These are phyloP conservation scores for Capsella bursapastoris DNA, from an alignment of 345 rosid genomes.

Conservation along the genomic window DNA sequence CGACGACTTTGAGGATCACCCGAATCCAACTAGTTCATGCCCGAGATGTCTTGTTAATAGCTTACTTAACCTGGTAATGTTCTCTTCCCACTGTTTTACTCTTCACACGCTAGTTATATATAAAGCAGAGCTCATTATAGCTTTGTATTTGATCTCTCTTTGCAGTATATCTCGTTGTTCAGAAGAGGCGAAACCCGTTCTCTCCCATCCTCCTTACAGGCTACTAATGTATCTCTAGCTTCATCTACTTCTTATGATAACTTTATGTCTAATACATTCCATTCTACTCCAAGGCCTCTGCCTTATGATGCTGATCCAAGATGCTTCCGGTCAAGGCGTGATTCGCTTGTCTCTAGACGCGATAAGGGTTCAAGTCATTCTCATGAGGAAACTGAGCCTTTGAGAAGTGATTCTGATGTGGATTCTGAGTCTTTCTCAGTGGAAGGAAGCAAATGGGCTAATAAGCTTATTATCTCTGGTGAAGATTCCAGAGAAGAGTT, in stretches of 20 bases:
- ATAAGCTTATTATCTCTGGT: slow-evolving; percentile 46
- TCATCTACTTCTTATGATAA: slow-evolving; percentile 70
- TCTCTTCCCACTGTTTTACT: slow-evolving; percentile 10
- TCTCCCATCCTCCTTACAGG: slow-evolving; percentile 71
- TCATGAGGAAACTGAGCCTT: slow-evolving; percentile 82
- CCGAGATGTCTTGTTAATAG: slow-evolving; percentile 71
- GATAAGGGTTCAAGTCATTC: slow-evolving; percentile 92
- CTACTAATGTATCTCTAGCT: slow-evolving; percentile 66
- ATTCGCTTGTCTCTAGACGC: slow-evolving; percentile 65
- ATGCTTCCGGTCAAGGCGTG: slow-evolving; percentile 59
- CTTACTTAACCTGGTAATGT: slow-evolving; percentile 68
- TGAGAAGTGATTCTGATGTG: slow-evolving; percentile 62
- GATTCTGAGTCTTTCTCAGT: slow-evolving; percentile 62
- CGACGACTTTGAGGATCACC: slow-evolving; percentile 69
- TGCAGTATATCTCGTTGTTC: slow-evolving; percentile 75
- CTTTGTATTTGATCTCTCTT: slow-evolving; percentile 5
- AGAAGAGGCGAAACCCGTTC: slow-evolving; percentile 79
- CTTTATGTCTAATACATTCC: slow-evolving; percentile 77
- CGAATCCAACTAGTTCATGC: slow-evolving; percentile 69
- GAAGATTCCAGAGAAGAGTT: slow-evolving; percentile 68
- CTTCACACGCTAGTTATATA: background rate
- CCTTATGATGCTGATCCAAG: slow-evolving; percentile 90
- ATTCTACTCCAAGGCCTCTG: slow-evolving; percentile 94
- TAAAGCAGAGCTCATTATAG: slow-evolving; percentile 2
- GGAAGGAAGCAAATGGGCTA: slow-evolving; percentile 66